These are phyloP conservation scores for Areca catechu DNA, from an alignment of 176 grass and related monocot genomes.

Conservation along the genomic window DNA sequence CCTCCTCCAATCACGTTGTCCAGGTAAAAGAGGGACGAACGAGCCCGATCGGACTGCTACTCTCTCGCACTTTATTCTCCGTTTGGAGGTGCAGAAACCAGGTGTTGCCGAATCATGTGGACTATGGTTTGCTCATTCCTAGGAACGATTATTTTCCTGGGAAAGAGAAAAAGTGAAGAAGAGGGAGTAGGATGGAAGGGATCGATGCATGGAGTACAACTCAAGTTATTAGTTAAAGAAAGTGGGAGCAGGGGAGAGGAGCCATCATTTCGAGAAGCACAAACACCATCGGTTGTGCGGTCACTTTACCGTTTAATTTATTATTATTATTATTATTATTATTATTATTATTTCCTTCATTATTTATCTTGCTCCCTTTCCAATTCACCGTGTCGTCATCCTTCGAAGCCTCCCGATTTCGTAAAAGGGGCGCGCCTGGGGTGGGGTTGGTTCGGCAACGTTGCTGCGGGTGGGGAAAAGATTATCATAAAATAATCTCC, in stretches of 20 bases:
- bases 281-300: conserved; percentile 54
- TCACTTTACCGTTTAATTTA: conserved; percentile 34
- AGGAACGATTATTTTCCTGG: conserved; percentile 11
- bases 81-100: no score
- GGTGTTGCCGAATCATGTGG: no score
- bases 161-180: background rate
- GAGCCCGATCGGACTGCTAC: no score
- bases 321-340: background rate
- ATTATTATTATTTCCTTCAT: background rate
- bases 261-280: conserved; percentile 24
- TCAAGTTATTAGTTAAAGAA: conserved; percentile 30
- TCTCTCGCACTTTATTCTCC: no score
- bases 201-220: conserved; percentile 40
- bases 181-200: conserved; percentile 32
- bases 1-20: no score
- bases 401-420: background rate
- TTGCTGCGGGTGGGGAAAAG: no score
- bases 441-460: no score
- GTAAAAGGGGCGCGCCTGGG: background rate
- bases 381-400: background rate
- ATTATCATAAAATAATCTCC: no score
- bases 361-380: no score
- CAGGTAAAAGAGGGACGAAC: no score
- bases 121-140: no score
- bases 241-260: conserved; percentile 1